phyloP scores from a whole-genome alignment of 1,284 basidiomycete species.

The Blastosporella zonata region DNA sequence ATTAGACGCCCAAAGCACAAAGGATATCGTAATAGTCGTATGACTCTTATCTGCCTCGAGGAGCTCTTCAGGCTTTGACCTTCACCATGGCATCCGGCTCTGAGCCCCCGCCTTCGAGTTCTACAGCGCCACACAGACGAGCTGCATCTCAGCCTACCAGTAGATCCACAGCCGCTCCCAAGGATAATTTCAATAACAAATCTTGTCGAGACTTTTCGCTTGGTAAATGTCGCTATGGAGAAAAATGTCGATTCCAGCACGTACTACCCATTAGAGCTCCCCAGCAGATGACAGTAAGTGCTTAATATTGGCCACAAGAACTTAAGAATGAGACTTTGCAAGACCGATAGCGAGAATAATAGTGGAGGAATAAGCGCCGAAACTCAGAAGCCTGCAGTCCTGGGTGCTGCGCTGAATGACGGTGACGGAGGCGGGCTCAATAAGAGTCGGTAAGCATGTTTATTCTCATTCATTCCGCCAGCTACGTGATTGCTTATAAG shows the following conservation, averaged over 20 bases:
- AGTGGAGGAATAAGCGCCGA: too few species aligned
- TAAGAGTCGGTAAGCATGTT: too few species aligned
- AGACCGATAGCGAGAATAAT: too few species aligned
- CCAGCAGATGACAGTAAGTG: neutral
- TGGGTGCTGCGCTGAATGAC: too few species aligned
- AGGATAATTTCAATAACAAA: neutral
- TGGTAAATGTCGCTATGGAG: conserved; percentile 9
- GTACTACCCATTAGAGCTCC: neutral
- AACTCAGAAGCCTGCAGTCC: too few species aligned
- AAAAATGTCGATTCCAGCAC: conserved; percentile 11
- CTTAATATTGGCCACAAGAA: too few species aligned
- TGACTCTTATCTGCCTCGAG: neutral
- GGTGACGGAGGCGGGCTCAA: too few species aligned
- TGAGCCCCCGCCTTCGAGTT: neutral
- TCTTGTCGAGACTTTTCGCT: conserved; percentile 4
- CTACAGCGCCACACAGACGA: neutral
- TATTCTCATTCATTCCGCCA: too few species aligned
- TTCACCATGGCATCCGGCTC: neutral
- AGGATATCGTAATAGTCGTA: too few species aligned
- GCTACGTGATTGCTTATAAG: too few species aligned
- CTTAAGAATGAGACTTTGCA: too few species aligned
- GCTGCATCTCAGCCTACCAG: neutral
- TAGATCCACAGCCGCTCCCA: neutral
- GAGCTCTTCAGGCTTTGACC: neutral
- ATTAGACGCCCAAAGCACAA: neutral